Evolutionary conservation across 495 filamentous ascomycete species (phyloP).

Genomic region (Pyronema omphalodes): DNA sequence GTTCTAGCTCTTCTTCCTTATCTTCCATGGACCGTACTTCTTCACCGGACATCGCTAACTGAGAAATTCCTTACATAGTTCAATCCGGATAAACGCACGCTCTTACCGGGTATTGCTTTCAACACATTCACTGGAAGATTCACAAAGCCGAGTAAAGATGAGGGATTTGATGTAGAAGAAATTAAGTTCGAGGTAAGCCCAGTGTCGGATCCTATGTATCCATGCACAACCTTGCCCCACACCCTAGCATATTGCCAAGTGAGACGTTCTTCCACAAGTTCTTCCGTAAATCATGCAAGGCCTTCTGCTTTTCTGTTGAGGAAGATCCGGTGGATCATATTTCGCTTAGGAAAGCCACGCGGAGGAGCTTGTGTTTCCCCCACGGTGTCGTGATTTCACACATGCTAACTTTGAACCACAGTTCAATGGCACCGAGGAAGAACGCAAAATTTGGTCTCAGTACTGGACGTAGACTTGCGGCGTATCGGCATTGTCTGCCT

Average conservation of each 20-base stretch:
- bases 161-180: conserved; percentile 60
- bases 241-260: background rate
- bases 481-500: too few relatives aligned
- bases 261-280: too few relatives aligned
- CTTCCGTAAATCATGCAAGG: background rate
- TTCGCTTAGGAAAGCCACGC: background rate
- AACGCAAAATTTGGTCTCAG: background rate
- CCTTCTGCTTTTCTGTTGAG: background rate
- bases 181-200: conserved; percentile 36
- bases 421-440: background rate
- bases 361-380: background rate
- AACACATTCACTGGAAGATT: conserved; percentile 49
- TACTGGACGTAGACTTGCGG: background rate
- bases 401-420: background rate
- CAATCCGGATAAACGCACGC: conserved; percentile 63
- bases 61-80: conserved; percentile 27
- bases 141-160: conserved; percentile 47
- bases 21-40: too few relatives aligned
- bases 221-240: background rate
- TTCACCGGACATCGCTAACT: too few relatives aligned
- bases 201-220: background rate
- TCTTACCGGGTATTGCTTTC: conserved; percentile 67
- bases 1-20: too few relatives aligned
- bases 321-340: background rate
- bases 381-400: background rate